These are phyloP conservation scores for Rhizopogon salebrosus DNA, from an alignment of 768 basidiomycete genomes.

Conservation along the genomic window DNA sequence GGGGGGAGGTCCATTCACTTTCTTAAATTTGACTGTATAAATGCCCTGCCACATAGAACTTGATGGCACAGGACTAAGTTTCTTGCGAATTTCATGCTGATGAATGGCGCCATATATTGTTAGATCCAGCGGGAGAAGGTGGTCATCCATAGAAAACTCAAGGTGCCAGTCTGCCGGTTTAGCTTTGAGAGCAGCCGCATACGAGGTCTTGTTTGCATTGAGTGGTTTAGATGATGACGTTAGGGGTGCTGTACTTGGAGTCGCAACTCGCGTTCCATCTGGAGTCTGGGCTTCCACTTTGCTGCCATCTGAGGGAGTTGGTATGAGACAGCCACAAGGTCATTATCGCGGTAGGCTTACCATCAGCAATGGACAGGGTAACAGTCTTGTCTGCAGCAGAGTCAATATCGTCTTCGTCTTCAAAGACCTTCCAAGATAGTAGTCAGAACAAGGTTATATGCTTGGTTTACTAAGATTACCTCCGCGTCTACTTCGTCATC, in stretches of 20 bases:
- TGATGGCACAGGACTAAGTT: slow-evolving; percentile 54
- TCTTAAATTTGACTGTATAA: slow-evolving; percentile 90
- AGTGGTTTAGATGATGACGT: slow-evolving; percentile 27
- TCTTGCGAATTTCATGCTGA: slow-evolving; percentile 81
- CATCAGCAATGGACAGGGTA: slow-evolving; percentile 76
- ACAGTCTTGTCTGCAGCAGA: slow-evolving; percentile 78
- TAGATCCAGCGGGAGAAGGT: slow-evolving; percentile 74
- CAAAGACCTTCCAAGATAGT: slow-evolving; percentile 52
- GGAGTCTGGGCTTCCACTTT: slow-evolving; percentile 95
- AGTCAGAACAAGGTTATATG: slow-evolving; percentile 9
- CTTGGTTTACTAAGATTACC: slow-evolving; percentile 20
- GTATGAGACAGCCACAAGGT: slow-evolving; percentile 4
- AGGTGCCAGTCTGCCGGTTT: slow-evolving; percentile 97
- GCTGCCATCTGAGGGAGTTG: slow-evolving; percentile 66
- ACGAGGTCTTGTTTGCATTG: slow-evolving; percentile 53
- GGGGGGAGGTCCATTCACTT: slow-evolving; percentile 78
- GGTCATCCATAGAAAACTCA: slow-evolving; percentile 92
- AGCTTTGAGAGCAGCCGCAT: slow-evolving; percentile 90
- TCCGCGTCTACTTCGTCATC: slow-evolving; percentile 87
- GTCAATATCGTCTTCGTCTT: slow-evolving; percentile 81
- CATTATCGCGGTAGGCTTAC: slow-evolving; percentile 30
- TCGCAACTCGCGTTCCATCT: slow-evolving; percentile 90
- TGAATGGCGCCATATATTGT: slow-evolving; percentile 97
- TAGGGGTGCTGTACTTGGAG: slow-evolving; percentile 56
- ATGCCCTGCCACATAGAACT: slow-evolving; percentile 86